A percentile compares a stretch with the other conserved stretches of the same genome.
Conservation (phyloP, 768 basidiomycete genomes). For the Terana coerulea region DNA sequence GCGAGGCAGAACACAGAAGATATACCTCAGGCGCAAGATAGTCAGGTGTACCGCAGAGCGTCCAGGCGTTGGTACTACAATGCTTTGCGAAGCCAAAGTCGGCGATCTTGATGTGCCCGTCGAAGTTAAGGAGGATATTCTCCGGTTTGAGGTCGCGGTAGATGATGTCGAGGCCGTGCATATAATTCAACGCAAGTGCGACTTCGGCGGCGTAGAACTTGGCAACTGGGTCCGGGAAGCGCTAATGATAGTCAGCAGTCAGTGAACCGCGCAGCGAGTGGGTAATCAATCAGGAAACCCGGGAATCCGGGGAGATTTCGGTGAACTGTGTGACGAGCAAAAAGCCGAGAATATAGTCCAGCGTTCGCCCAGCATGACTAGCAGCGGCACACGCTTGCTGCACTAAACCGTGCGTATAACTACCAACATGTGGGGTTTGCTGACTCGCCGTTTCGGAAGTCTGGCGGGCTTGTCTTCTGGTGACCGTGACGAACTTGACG, state of each 20-base stretch:
- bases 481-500: no score
- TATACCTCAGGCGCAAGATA: constrained; percentile 92
- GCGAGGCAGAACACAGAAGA: neutral
- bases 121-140: constrained; percentile 88
- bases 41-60: constrained; percentile 92
- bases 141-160: constrained; percentile 99
- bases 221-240: constrained; percentile 95
- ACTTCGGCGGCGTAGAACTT: constrained; percentile 98
- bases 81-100: constrained; percentile 96
- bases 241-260: constrained; percentile 39
- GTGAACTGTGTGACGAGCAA: no score
- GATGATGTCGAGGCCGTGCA: constrained; percentile 85
- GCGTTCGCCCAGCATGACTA: no score
- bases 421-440: no score
- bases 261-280: no score
- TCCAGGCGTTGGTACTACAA: constrained; percentile 87
- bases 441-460: no score
- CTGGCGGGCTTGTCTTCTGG: no score
- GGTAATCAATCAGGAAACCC: no score
- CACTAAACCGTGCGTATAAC: no score
- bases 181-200: constrained; percentile 85
- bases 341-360: no score
- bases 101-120: constrained; percentile 95
- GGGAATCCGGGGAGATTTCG: no score
- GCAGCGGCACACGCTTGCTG: no score